Conservation (phyloP, 805 yeast species). For the Kodamaea hsintzibuensis region DNA sequence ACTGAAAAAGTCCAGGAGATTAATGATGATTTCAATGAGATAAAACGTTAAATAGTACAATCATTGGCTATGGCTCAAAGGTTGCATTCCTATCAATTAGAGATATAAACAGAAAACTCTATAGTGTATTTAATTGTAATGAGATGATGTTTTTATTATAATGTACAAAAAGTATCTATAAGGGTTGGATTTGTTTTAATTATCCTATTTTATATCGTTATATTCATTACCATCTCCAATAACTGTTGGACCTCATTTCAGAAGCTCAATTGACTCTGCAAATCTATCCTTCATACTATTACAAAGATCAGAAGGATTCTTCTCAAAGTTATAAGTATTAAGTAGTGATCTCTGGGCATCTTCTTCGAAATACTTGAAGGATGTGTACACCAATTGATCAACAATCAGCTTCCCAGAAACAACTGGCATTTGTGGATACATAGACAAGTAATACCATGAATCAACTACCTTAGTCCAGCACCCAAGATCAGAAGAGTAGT, state of each 20-base stretch:
- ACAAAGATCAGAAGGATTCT: constrained; percentile 7
- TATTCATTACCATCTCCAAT: neutral
- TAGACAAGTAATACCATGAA: constrained; percentile 35
- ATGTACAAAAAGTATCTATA: neutral
- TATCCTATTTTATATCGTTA: neutral
- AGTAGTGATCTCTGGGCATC: constrained; percentile 11
- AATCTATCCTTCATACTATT: constrained; percentile 6
- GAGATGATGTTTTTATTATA: neutral
- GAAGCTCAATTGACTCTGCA: constrained; percentile 2
- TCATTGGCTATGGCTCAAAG: neutral
- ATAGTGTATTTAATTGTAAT: neutral
- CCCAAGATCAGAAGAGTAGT: constrained; percentile 41
- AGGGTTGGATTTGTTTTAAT: too few relatives aligned
- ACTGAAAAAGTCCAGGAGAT: neutral
- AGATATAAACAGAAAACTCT: too few relatives aligned
- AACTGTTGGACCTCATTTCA: too few relatives aligned
- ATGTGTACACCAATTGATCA: constrained; percentile 7
- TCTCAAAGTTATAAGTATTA: constrained; percentile 11
- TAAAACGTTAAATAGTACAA: neutral
- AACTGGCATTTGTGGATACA: constrained; percentile 3
- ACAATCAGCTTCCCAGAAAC: constrained; percentile 1
- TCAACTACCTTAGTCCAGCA: constrained; percentile 53
- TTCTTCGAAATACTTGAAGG: constrained; percentile 10
- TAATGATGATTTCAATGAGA: neutral
- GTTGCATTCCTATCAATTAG: too few relatives aligned